These are phyloP conservation scores for Chaetoscypha palmicola DNA, from an alignment of 2,329 filamentous ascomycete species.

Conservation along the genomic window DNA sequence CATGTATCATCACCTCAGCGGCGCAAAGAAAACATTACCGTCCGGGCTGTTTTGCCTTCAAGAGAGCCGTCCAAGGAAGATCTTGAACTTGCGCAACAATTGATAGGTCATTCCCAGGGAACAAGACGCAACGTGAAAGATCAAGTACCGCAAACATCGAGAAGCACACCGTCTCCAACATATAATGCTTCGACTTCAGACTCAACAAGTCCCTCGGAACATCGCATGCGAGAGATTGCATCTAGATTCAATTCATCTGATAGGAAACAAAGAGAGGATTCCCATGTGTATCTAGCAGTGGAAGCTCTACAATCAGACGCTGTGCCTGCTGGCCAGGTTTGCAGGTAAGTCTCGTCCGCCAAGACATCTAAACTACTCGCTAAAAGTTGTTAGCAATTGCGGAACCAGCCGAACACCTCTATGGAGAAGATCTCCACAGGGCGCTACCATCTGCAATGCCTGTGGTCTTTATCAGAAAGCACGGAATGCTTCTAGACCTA, in stretches of 20 bases:
- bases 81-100: slow-evolving; percentile 21
- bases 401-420: slow-evolving; percentile 87
- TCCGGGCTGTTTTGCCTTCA: slow-evolving; percentile 17
- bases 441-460: slow-evolving; percentile 94
- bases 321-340: slow-evolving; percentile 54
- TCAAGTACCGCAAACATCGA: slow-evolving; percentile 9
- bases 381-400: slow-evolving; percentile 66
- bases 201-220: slow-evolving; percentile 13
- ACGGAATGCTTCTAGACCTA: slow-evolving; percentile 82
- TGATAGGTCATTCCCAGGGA: slow-evolving; percentile 21
- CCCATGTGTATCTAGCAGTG: slow-evolving; percentile 12
- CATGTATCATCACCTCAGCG: slow-evolving; percentile 15
- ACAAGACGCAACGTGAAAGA: slow-evolving; percentile 4
- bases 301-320: slow-evolving; percentile 9
- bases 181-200: slow-evolving; percentile 15
- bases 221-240: slow-evolving; percentile 12
- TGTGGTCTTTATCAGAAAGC: slow-evolving; percentile 94
- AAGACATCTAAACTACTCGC: neutral
- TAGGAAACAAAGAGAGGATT: slow-evolving; percentile 17
- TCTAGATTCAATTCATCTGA: slow-evolving; percentile 19
- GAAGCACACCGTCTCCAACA: slow-evolving; percentile 14
- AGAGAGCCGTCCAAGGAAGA: slow-evolving; percentile 24
- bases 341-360: slow-evolving; percentile 51
- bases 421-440: slow-evolving; percentile 88
- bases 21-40: slow-evolving; percentile 19